Evolutionary conservation across 2,329 filamentous ascomycete genomes (phyloP).

Genomic region (Tricladium varicosporioides): DNA sequence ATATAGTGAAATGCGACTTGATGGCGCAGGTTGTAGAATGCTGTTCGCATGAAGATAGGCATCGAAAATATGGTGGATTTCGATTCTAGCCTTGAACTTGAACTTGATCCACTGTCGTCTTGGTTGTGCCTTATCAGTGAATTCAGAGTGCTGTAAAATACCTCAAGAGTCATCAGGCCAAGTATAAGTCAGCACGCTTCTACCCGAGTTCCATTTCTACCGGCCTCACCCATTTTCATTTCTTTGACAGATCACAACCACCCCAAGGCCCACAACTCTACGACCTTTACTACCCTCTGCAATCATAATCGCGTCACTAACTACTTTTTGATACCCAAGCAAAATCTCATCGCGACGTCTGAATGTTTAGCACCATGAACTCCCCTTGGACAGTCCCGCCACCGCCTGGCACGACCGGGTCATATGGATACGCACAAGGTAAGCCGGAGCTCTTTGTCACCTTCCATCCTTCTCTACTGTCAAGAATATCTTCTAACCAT

Average conservation of each 20-base stretch:
- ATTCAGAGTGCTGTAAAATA: background rate
- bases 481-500: slow-evolving; percentile 30
- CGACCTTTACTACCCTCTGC: slow-evolving; percentile 5
- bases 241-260: background rate
- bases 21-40: background rate
- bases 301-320: slow-evolving; percentile 27
- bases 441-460: slow-evolving; percentile 12
- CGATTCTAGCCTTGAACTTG: background rate
- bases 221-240: background rate
- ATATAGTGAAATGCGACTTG: slow-evolving; percentile 17
- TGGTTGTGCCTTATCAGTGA: no score
- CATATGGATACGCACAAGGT: slow-evolving; percentile 32
- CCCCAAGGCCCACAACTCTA: background rate
- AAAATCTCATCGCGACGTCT: slow-evolving; percentile 7
- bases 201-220: slow-evolving; percentile 3
- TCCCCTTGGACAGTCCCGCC: slow-evolving; percentile 36
- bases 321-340: slow-evolving; percentile 17
- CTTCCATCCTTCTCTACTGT: background rate
- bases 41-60: background rate
- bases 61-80: background rate
- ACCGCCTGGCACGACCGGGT: slow-evolving; percentile 39
- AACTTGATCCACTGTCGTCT: background rate
- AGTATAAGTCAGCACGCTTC: background rate
- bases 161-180: background rate
- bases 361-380: slow-evolving; percentile 31